Percentiles rank a stretch among this genome's conserved stretches.
phyloP scores from a whole-genome alignment of 2,329 filamentous ascomycete species.

The Phaeosphaeriaceae sp. region DNA sequence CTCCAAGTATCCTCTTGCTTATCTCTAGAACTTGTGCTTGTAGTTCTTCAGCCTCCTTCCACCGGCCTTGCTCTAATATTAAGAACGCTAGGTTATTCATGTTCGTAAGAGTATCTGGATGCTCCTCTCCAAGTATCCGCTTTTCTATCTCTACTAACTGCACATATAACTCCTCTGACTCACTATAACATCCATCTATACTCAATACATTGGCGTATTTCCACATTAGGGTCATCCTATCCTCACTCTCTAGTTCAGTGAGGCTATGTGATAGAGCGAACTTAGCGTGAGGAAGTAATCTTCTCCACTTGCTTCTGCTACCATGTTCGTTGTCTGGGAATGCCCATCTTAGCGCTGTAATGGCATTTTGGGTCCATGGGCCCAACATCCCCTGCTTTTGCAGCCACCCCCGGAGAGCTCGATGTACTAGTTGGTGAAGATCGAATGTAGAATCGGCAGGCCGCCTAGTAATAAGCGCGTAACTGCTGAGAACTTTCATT shows the following conservation, averaged over 20 bases:
- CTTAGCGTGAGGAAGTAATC: conserved; percentile 22
- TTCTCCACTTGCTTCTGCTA: conserved; percentile 29
- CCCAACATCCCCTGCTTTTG: conserved; percentile 3
- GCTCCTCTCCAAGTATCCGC: not conserved
- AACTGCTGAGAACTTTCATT: conserved; percentile 14
- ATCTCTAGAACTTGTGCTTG: too few species aligned
- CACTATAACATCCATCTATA: conserved; percentile 18
- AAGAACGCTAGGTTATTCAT: too few species aligned
- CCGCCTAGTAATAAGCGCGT: conserved; percentile 17
- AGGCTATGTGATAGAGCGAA: conserved; percentile 18
- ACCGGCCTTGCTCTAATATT: too few species aligned
- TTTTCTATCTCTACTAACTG: conserved; percentile 20
- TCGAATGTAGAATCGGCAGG: conserved; percentile 15
- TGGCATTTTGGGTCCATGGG: conserved; percentile 12
- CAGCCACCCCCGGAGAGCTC: conserved; percentile 12
- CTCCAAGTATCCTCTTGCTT: too few species aligned
- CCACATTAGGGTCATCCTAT: conserved; percentile 8
- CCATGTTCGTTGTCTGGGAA: conserved; percentile 20
- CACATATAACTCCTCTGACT: too few species aligned
- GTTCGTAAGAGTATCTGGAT: conserved; percentile 14
- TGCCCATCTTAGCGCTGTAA: conserved; percentile 13
- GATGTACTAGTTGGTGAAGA: conserved; percentile 20
- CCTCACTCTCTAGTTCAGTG: conserved; percentile 2
- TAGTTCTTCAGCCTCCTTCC: too few species aligned
- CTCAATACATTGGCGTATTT: conserved; percentile 18